phyloP scores from a whole-genome alignment of 768 basidiomycete genomes.

The Sarcodon sp. region DNA sequence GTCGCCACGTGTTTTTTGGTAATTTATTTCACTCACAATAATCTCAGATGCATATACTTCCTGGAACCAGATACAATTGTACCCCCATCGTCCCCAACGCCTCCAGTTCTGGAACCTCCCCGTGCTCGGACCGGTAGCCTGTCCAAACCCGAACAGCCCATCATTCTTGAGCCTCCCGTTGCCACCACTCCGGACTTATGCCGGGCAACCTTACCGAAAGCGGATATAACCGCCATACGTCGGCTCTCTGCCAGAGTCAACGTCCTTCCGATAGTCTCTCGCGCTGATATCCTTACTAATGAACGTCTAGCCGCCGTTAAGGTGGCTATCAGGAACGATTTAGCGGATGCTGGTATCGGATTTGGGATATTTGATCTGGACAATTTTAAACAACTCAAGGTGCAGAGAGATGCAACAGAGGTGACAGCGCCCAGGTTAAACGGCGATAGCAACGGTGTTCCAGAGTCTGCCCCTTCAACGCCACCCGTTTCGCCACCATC shows the following conservation, averaged over 20 bases:
- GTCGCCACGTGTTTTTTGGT: not conserved
- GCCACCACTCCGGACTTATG: constrained; percentile 58
- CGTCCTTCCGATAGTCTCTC: constrained; percentile 76
- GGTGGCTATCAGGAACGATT: constrained; percentile 65
- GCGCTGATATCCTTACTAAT: constrained; percentile 71
- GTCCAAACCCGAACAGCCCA: constrained; percentile 59
- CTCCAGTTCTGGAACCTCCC: constrained; percentile 54
- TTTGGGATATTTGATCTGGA: constrained; percentile 85
- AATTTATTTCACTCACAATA: constrained; percentile 2
- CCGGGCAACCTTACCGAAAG: constrained; percentile 51
- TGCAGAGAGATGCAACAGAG: constrained; percentile 5
- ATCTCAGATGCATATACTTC: constrained; percentile 70
- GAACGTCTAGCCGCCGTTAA: constrained; percentile 74
- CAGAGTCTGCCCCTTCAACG: constrained; percentile 35
- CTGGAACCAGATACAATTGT: constrained; percentile 75
- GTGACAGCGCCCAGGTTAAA: constrained; percentile 13
- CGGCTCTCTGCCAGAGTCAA: constrained; percentile 74
- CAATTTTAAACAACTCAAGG: constrained; percentile 27
- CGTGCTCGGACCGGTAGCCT: constrained; percentile 61
- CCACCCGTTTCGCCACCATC: constrained; percentile 40
- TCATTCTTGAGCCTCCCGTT: constrained; percentile 71
- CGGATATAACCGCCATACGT: constrained; percentile 69
- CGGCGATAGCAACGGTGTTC: constrained; percentile 43
- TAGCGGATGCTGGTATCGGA: constrained; percentile 76
- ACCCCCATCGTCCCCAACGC: constrained; percentile 55